phyloP scores from a whole-genome alignment of 2,329 filamentous ascomycete species.

The Herpomyces periplanetae region DNA sequence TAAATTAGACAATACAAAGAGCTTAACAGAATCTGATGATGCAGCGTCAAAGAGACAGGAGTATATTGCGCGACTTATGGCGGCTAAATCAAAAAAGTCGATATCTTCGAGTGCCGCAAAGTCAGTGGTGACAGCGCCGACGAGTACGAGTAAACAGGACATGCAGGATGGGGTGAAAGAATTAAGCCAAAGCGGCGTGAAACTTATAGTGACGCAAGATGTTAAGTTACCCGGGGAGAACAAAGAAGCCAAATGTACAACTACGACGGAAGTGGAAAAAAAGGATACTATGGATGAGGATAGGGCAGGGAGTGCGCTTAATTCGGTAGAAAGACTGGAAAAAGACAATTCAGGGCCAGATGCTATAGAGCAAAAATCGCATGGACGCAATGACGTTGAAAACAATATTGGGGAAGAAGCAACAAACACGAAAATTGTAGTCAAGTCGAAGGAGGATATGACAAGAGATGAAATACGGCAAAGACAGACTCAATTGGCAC shows the following conservation, averaged over 20 bases:
- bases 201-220: too few relatives aligned
- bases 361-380: conserved; percentile 1
- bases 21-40: conserved; percentile 3
- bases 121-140: conserved; percentile 3
- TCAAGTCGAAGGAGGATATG: conserved; percentile 3
- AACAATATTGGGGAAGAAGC: conserved; percentile 1
- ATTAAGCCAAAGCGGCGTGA: too few relatives aligned
- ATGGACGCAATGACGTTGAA: conserved; percentile 2
- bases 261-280: conserved; percentile 1
- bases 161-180: conserved; percentile 1
- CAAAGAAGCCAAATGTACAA: too few relatives aligned
- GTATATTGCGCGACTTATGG: conserved; percentile 31
- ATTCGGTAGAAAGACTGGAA: conserved; percentile 1
- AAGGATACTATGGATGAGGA: neutral
- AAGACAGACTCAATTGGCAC: conserved; percentile 30
- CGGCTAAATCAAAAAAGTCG: conserved; percentile 22
- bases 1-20: too few relatives aligned
- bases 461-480: conserved; percentile 12
- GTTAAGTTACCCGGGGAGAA: too few relatives aligned
- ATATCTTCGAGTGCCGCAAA: conserved; percentile 1
- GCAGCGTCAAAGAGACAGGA: conserved; percentile 26
- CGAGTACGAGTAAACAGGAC: conserved; percentile 3
- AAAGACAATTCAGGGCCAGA: conserved; percentile 2
- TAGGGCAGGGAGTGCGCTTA: conserved; percentile 1
- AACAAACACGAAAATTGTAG: too few relatives aligned